Evolutionary conservation across 768 basidiomycete species (phyloP).

Genomic region (Neoboletus subvelutipes): DNA sequence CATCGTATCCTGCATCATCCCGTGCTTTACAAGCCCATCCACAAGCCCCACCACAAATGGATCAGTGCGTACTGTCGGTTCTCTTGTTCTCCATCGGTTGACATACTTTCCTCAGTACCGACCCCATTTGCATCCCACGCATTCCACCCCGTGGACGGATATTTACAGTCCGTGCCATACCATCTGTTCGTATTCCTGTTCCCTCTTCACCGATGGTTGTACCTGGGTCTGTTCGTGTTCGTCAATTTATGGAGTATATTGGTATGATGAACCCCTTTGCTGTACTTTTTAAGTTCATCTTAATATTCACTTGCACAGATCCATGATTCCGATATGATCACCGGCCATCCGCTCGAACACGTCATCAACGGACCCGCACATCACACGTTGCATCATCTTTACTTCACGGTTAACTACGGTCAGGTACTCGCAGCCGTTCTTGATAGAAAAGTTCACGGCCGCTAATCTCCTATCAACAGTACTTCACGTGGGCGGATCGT

Average conservation of each 20-base stretch:
- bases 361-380: constrained; percentile 98
- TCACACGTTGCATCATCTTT: constrained; percentile 94
- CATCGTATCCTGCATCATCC: constrained; percentile 90
- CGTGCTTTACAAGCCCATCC: constrained; percentile 80
- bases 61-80: constrained; percentile 56
- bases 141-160: constrained; percentile 96
- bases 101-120: constrained; percentile 59
- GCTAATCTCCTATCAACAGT: constrained; percentile 49
- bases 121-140: constrained; percentile 98
- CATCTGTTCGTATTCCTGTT: constrained; percentile 89
- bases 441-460: neutral
- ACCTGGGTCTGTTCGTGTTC: constrained; percentile 82
- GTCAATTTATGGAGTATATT: constrained; percentile 96
- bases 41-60: constrained; percentile 99
- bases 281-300: neutral
- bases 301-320: constrained; percentile 52
- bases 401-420: constrained; percentile 96
- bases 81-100: neutral
- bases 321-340: constrained; percentile 99
- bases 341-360: constrained; percentile 82
- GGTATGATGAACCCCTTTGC: constrained; percentile 41
- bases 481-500: constrained; percentile 95
- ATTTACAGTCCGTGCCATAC: constrained; percentile 91
- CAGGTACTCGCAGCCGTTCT: constrained; percentile 54
- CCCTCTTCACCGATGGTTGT: constrained; percentile 83